Evolutionary conservation across 2,329 filamentous ascomycete genomes (phyloP).

Genomic region (Colletotrichum trifolii): DNA sequence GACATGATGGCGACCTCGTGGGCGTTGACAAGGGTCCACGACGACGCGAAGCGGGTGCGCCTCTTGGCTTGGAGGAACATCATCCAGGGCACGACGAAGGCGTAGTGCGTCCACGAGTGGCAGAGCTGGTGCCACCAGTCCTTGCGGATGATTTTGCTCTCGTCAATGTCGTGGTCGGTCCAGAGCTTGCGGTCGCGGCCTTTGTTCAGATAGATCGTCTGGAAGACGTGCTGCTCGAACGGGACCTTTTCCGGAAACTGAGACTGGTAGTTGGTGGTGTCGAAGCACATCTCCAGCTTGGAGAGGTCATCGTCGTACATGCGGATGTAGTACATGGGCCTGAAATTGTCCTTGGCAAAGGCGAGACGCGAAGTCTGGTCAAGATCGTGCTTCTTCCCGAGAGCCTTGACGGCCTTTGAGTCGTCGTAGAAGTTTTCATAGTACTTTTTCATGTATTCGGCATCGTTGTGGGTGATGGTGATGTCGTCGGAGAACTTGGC

Average conservation of each 20-base stretch:
- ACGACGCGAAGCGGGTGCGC: constrained; percentile 69
- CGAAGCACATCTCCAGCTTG: constrained; percentile 74
- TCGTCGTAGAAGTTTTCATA: constrained; percentile 69
- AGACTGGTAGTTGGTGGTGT: constrained; percentile 77
- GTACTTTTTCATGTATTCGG: constrained; percentile 72
- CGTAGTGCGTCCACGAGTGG: constrained; percentile 68
- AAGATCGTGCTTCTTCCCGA: constrained; percentile 44
- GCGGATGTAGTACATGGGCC: constrained; percentile 72
- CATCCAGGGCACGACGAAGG: constrained; percentile 72
- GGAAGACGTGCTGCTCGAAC: constrained; percentile 48
- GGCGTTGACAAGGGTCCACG: constrained; percentile 75
- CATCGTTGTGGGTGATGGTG: constrained; percentile 73
- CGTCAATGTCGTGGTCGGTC: constrained; percentile 64
- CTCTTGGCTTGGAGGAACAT: constrained; percentile 73
- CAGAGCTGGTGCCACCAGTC: constrained; percentile 74
- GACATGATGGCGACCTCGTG: constrained; percentile 76
- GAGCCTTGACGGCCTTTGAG: constrained; percentile 53
- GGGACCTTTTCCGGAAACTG: constrained; percentile 66
- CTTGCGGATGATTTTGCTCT: constrained; percentile 64
- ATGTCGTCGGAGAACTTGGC: constrained; percentile 75
- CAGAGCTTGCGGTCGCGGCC: constrained; percentile 63
- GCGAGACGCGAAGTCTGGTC: constrained; percentile 54
- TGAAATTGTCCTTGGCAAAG: constrained; percentile 60
- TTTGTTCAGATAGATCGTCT: constrained; percentile 69
- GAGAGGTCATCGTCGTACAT: constrained; percentile 63